A percentile compares a stretch with the other conserved stretches of the same genome.
These are phyloP conservation scores for Ballota nigra DNA, from an alignment of 257 asterid genomes.

Conservation along the genomic window DNA sequence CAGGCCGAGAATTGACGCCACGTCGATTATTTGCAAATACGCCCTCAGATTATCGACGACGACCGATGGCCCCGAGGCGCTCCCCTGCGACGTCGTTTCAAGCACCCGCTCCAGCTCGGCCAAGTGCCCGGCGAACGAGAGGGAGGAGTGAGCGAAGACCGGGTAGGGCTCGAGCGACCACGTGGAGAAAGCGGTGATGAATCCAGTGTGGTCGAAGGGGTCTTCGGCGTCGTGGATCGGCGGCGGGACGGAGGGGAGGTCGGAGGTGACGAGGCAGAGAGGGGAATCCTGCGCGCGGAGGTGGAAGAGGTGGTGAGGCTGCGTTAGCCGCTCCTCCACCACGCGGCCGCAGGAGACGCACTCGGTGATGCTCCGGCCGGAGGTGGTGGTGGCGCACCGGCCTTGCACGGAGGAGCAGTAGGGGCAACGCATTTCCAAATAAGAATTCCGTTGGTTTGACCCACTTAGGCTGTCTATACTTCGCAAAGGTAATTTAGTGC, in stretches of 20 bases:
- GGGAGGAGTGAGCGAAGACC: constrained; percentile 64
- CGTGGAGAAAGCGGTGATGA: constrained; percentile 93
- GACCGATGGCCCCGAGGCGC: constrained; percentile 61
- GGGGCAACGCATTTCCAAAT: constrained; percentile 76
- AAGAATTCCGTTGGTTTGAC: background rate
- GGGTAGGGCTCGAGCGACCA: constrained; percentile 97
- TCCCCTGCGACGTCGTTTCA: constrained; percentile 65
- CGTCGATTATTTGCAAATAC: constrained; percentile 90
- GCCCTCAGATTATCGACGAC: constrained; percentile 94
- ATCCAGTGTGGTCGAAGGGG: constrained; percentile 89
- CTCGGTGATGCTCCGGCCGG: constrained; percentile 72
- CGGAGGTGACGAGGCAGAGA: constrained; percentile 92
- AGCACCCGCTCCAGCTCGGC: constrained; percentile 95
- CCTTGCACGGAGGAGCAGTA: constrained; percentile 78
- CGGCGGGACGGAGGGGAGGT: constrained; percentile 63
- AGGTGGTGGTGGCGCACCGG: constrained; percentile 72
- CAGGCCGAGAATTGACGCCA: constrained; percentile 80
- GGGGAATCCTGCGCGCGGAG: constrained; percentile 91
- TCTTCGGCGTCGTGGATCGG: constrained; percentile 49
- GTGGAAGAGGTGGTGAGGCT: constrained; percentile 94
- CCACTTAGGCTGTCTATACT: no score
- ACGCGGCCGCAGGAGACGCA: constrained; percentile 91
- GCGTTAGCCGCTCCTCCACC: constrained; percentile 78
- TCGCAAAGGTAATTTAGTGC: no score
- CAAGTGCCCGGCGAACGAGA: constrained; percentile 86